Base-by-base conservation (phyloP, 2,329 filamentous ascomycete genomes). In the Paecilomyces niveus region DNA sequence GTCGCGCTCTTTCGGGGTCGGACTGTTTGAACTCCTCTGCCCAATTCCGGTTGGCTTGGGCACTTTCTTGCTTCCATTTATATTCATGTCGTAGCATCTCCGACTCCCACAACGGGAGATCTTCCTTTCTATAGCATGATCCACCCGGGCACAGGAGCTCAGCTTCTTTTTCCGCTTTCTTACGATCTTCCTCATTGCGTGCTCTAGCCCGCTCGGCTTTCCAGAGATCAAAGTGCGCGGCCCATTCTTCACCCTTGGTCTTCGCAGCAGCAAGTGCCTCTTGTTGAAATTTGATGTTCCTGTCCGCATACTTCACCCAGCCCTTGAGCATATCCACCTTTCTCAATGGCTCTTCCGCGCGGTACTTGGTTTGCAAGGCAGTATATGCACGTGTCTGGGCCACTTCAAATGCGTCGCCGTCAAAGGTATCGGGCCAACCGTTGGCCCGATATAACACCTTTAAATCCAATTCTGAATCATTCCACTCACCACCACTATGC, bases 351-450 rank as follows among this genome's bases (percentile, higher is more conserved):
- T 18, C n/a, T 18, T 45, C 39, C 18, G 39, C 39, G 39, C n/a
- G 18, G 9, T 45, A 21, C 15, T 45, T 21, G 15, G 39, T 4
- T 8, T 18, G 39, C 8, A 9, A 53, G 18, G 26, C 56, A 10
- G 32, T 50, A 31, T 59, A 31, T 22, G 49, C 55, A 11, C 63
- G 57, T 24, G 51, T 55, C 33, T 54, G n/a, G 15, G 56, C 61
- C 2, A 65, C 55, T 10, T 59, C 29, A 31, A 66, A 66, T 5
- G 45, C 53, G 1, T 62, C 57, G n/a, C 64, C 62, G 24, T 66
- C 56, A 45, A 66, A 63, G 3, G 57, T 29, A 31, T 60, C 59
- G 10, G 59, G 63, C 64, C 65, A 66, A n/a, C 64, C 63, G 21
- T 61, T 9, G 35, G 35, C 51, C 15, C 18, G 55, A 45, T 60